Evolutionary conservation across 768 basidiomycete genomes (phyloP).

Genomic region (Paxillus rubicundulus): DNA sequence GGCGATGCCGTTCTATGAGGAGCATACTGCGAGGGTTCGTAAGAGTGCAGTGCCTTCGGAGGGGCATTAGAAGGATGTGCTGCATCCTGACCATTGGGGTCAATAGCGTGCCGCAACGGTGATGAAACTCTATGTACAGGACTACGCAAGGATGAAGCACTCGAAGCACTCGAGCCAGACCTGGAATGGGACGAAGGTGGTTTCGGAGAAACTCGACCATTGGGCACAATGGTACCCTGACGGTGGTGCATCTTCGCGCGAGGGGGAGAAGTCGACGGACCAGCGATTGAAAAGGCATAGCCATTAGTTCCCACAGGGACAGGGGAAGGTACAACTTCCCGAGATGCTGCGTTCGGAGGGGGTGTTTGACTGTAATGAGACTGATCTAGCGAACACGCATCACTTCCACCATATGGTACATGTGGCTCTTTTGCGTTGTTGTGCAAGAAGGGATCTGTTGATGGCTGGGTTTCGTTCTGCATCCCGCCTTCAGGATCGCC

Average conservation of each 20-base stretch:
- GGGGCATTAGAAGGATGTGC: not conserved
- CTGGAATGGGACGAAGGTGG: slow-evolving; percentile 8
- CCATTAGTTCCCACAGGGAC: not conserved
- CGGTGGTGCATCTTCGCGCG: slow-evolving; percentile 2
- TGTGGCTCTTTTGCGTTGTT: not conserved
- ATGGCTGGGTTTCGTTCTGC: not conserved
- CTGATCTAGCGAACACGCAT: not conserved
- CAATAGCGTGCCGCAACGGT: slow-evolving; percentile 10
- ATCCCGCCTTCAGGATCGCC: slow-evolving; percentile 11
- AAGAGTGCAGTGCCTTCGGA: not conserved
- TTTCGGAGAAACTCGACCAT: not conserved
- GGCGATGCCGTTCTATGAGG: slow-evolving; percentile 25
- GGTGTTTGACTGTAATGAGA: not conserved
- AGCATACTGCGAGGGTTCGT: slow-evolving; percentile 1
- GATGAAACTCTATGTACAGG: slow-evolving; percentile 14
- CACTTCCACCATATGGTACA: not conserved
- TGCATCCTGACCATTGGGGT: slow-evolving; percentile 2
- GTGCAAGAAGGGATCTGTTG: not conserved
- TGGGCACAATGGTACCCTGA: slow-evolving; percentile 1
- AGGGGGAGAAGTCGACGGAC: slow-evolving; percentile 1
- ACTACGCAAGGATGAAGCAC: slow-evolving; percentile 7
- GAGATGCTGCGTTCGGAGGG: not conserved
- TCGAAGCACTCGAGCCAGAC: slow-evolving; percentile 8
- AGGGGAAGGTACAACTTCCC: not conserved
- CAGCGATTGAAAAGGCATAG: not conserved